phyloP scores from a whole-genome alignment of 768 basidiomycete genomes.

The Rubroboletus pulcherrimus region DNA sequence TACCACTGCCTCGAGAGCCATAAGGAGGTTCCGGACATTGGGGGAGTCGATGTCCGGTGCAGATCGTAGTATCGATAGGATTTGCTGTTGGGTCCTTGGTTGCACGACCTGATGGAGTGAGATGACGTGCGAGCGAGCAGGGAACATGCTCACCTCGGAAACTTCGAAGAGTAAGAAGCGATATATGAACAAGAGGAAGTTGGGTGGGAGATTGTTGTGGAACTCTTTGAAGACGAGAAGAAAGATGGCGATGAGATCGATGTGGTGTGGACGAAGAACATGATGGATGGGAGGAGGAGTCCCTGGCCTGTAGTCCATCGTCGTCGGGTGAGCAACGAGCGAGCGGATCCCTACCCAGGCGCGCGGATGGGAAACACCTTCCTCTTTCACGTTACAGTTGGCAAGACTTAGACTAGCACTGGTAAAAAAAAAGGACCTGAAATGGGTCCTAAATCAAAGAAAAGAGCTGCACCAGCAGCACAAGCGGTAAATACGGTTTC shows the following conservation, averaged over 20 bases:
- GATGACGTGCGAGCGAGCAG: not conserved
- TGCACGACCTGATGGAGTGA: slow-evolving; percentile 49
- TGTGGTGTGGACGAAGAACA: slow-evolving; percentile 72
- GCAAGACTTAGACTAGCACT: not conserved
- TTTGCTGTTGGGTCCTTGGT: slow-evolving; percentile 52
- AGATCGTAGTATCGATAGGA: slow-evolving; percentile 41
- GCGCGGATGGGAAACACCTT: slow-evolving; percentile 19
- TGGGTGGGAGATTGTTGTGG: slow-evolving; percentile 48
- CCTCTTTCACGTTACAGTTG: slow-evolving; percentile 12
- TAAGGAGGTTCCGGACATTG: slow-evolving; percentile 43
- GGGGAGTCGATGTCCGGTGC: slow-evolving; percentile 44
- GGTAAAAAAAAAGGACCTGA: not conserved
- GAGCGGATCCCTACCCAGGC: not conserved
- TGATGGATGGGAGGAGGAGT: slow-evolving; percentile 62
- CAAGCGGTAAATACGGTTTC: slow-evolving; percentile 23
- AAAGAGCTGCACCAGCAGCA: slow-evolving; percentile 33
- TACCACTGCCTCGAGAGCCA: slow-evolving; percentile 43
- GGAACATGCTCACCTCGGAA: slow-evolving; percentile 49
- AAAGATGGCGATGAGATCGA: slow-evolving; percentile 62
- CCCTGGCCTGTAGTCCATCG: slow-evolving; percentile 34
- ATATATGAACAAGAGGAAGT: slow-evolving; percentile 60
- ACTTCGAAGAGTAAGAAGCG: slow-evolving; percentile 68
- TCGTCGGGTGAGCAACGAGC: not conserved
- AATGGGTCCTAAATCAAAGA: slow-evolving; percentile 31
- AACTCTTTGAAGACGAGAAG: slow-evolving; percentile 61